Conservation (phyloP, 768 basidiomycete species). For the Russula emetica region DNA sequence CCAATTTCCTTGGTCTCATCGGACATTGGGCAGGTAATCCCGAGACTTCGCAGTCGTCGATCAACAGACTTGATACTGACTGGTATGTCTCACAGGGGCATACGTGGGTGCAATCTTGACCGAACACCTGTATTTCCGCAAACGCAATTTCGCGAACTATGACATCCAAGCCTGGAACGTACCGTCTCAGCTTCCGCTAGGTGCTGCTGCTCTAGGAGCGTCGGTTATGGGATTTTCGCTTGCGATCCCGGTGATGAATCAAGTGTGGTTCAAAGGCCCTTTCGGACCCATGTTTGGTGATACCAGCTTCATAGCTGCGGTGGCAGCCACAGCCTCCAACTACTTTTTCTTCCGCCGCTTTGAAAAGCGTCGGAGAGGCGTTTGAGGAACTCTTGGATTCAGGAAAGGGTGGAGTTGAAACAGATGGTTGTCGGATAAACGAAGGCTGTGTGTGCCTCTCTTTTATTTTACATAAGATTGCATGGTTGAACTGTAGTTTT, state of each 20-base stretch:
- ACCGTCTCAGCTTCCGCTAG: constrained; percentile 51
- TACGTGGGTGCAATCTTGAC: constrained; percentile 56
- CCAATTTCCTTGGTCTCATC: constrained; percentile 64
- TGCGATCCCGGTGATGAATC: constrained; percentile 62
- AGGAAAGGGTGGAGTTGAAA: no score
- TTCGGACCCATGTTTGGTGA: constrained; percentile 62
- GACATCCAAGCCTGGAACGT: constrained; percentile 52
- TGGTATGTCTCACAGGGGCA: constrained; percentile 32
- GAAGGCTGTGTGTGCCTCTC: not conserved
- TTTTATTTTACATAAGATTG: no score
- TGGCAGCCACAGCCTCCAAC: constrained; percentile 48
- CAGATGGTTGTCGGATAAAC: not conserved
- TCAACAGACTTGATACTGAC: constrained; percentile 40
- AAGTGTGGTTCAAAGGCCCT: constrained; percentile 67
- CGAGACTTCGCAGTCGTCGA: not conserved
- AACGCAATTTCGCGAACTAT: constrained; percentile 47
- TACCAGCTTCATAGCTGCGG: constrained; percentile 55
- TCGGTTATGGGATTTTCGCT: constrained; percentile 50
- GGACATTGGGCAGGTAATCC: constrained; percentile 37
- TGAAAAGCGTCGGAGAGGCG: constrained; percentile 28
- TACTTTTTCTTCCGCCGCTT: constrained; percentile 43
- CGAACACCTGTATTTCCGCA: constrained; percentile 66
- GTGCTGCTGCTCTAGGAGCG: constrained; percentile 55
- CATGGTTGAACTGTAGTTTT: not conserved
- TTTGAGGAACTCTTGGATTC: not conserved